Conservation (phyloP, 352 stramenopile genomes). For the Blastocystis sp. region DNA sequence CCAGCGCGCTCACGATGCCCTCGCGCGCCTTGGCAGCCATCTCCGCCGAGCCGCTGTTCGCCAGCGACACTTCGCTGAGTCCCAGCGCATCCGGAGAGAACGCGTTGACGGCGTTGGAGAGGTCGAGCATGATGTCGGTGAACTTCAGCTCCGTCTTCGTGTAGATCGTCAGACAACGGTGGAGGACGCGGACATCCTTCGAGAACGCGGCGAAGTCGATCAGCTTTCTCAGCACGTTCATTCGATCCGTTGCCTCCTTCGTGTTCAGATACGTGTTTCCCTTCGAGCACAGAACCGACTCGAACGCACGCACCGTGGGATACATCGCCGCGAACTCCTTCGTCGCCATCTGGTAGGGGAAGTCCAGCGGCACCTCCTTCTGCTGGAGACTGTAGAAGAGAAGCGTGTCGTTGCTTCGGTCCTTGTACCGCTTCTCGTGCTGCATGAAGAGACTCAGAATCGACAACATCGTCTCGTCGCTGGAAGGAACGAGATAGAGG, state of each 20-base stretch:
- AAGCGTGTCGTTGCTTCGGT: background rate
- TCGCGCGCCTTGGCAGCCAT: constrained; percentile 72
- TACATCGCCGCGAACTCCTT: background rate
- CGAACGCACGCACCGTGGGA: constrained; percentile 24
- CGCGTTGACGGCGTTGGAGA: background rate
- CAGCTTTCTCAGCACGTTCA: background rate
- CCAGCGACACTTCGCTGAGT: constrained; percentile 64
- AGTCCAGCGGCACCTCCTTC: constrained; percentile 28
- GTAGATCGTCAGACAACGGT: constrained; percentile 22
- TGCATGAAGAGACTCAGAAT: background rate
- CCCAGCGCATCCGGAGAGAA: constrained; percentile 85
- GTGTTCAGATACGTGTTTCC: constrained; percentile 26
- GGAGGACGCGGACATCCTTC: background rate
- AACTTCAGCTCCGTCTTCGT: constrained; percentile 25
- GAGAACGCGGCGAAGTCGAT: background rate
- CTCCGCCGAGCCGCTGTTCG: constrained; percentile 65
- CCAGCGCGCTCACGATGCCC: constrained; percentile 87
- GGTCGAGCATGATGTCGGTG: background rate
- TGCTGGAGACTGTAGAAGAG: background rate
- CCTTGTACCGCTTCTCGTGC: background rate
- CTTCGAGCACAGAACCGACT: constrained; percentile 30
- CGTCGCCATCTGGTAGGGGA: constrained; percentile 9
- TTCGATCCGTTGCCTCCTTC: background rate
- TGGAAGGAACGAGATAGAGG: background rate
- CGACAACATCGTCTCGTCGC: background rate